Percentiles rank a stretch among this genome's conserved stretches.
Evolutionary conservation across 73 alveolate species (phyloP).

Genomic region (Symbiodinium natans): DNA sequence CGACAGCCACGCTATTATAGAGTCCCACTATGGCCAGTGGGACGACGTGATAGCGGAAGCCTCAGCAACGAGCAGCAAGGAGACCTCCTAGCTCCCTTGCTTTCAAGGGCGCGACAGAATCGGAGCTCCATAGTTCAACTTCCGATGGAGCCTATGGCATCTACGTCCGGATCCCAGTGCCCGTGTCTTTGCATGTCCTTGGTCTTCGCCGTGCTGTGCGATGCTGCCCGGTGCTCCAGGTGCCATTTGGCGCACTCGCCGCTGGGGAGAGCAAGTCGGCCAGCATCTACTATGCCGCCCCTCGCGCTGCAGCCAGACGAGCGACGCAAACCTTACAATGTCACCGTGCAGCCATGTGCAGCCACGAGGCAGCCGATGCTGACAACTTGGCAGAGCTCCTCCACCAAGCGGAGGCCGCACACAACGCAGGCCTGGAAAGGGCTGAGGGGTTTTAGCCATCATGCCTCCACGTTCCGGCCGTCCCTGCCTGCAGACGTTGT

Average conservation of each 20-base stretch:
- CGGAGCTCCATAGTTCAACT: conserved; percentile 22
- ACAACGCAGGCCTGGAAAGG: too few relatives aligned
- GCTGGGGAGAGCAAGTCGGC: conserved; percentile 47
- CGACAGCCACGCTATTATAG: conserved; percentile 48
- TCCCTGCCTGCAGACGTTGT: too few relatives aligned
- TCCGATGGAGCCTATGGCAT: conserved; percentile 90
- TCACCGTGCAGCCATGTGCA: not conserved
- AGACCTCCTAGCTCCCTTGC: not conserved
- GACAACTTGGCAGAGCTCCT: not conserved
- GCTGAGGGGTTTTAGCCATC: too few relatives aligned
- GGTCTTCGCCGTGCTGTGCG: too few relatives aligned
- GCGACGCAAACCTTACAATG: too few relatives aligned
- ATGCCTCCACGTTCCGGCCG: too few relatives aligned
- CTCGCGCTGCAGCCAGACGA: not conserved
- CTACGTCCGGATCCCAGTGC: conserved; percentile 6
- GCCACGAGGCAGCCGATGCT: not conserved
- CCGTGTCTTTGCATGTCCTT: not conserved
- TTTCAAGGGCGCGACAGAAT: conserved; percentile 5
- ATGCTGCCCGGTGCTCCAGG: too few relatives aligned
- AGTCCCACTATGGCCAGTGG: conserved; percentile 71
- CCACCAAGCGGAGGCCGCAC: too few relatives aligned
- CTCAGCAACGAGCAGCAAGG: not conserved
- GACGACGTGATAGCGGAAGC: not conserved
- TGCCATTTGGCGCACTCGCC: conserved; percentile 11
- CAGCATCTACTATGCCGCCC: conserved; percentile 32